Percentiles rank a stretch among this genome's conserved stretches.
phyloP scores from a whole-genome alignment of 1,139 yeast genomes.

The Blastobotrys malaysiensis region DNA sequence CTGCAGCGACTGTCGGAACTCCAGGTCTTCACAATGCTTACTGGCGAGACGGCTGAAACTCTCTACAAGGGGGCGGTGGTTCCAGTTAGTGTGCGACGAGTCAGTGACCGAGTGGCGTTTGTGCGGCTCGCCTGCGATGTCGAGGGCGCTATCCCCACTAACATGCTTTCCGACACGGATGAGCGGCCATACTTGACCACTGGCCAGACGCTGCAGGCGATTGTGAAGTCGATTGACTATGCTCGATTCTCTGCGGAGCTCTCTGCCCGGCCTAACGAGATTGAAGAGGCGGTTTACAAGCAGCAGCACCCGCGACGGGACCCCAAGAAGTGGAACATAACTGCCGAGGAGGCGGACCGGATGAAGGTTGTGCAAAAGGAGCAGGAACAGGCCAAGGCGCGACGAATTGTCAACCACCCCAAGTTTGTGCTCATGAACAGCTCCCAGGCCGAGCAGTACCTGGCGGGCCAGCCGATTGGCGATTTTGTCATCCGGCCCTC shows the following conservation, averaged over 20 bases:
- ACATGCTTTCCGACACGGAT: slow-evolving; percentile 26
- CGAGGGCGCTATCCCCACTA: slow-evolving; percentile 53
- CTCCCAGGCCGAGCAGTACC: slow-evolving; percentile 85
- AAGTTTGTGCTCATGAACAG: slow-evolving; percentile 78
- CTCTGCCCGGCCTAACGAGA: slow-evolving; percentile 62
- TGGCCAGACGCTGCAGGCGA: slow-evolving; percentile 87
- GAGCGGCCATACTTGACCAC: slow-evolving; percentile 33
- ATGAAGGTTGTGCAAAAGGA: slow-evolving; percentile 46
- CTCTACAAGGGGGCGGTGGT: slow-evolving; percentile 68
- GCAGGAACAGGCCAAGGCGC: slow-evolving; percentile 49
- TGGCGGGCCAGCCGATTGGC: slow-evolving; percentile 86
- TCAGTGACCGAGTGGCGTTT: slow-evolving; percentile 44
- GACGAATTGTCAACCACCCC: slow-evolving; percentile 87
- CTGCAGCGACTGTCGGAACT: slow-evolving; percentile 60
- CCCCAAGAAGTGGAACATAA: slow-evolving; percentile 74
- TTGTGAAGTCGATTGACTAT: slow-evolving; percentile 63
- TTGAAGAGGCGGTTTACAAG: slow-evolving; percentile 48
- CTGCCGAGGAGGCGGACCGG: slow-evolving; percentile 62
- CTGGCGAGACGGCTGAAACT: slow-evolving; percentile 75
- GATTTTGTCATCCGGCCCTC: slow-evolving; percentile 94
- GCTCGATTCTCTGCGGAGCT: slow-evolving; percentile 68
- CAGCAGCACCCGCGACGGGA: slow-evolving; percentile 36
- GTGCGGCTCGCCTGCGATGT: slow-evolving; percentile 74
- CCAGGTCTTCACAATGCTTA: slow-evolving; percentile 81
- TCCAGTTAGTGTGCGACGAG: slow-evolving; percentile 63